Evolutionary conservation across 495 filamentous ascomycete genomes (phyloP).

Genomic region (Neurospora sp.): DNA sequence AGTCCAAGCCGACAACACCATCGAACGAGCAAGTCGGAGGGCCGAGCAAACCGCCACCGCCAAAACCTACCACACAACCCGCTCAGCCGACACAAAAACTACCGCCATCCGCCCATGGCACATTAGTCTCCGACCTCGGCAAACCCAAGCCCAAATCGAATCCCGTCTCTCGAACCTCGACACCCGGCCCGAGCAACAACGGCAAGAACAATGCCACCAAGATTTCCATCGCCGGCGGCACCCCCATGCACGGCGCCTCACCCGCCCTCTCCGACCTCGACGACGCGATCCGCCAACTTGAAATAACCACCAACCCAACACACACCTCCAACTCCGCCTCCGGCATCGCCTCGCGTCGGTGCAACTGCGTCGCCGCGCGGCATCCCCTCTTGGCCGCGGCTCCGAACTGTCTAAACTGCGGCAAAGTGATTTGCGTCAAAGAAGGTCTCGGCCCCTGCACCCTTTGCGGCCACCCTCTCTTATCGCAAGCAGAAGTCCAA

Average conservation of each 20-base stretch:
- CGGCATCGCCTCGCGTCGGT: constrained; percentile 48
- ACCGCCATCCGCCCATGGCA: constrained; percentile 62
- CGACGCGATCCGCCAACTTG: constrained; percentile 79
- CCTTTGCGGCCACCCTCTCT: constrained; percentile 68
- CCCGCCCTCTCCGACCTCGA: constrained; percentile 76
- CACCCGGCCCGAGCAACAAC: constrained; percentile 33
- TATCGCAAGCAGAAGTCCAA: constrained; percentile 62
- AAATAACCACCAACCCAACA: constrained; percentile 78
- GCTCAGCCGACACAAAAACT: constrained; percentile 34
- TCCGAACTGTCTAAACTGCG: constrained; percentile 86
- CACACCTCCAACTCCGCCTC: constrained; percentile 33
- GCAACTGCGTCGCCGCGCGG: constrained; percentile 73
- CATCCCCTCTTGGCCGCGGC: constrained; percentile 77
- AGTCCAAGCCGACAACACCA: constrained; percentile 5
- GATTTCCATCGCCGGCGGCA: constrained; percentile 58
- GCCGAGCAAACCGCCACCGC: constrained; percentile 25
- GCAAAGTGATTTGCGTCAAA: constrained; percentile 93
- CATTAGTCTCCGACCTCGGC: constrained; percentile 67
- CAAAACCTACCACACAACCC: constrained; percentile 13
- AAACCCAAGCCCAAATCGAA: constrained; percentile 52
- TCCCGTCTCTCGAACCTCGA: constrained; percentile 44
- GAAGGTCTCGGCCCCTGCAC: constrained; percentile 93
- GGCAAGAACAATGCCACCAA: constrained; percentile 24
- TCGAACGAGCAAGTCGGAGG: constrained; percentile 18
- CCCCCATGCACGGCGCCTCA: constrained; percentile 65